phyloP scores from a whole-genome alignment of 2,329 filamentous ascomycete genomes.

The Gyromitra esculenta region DNA sequence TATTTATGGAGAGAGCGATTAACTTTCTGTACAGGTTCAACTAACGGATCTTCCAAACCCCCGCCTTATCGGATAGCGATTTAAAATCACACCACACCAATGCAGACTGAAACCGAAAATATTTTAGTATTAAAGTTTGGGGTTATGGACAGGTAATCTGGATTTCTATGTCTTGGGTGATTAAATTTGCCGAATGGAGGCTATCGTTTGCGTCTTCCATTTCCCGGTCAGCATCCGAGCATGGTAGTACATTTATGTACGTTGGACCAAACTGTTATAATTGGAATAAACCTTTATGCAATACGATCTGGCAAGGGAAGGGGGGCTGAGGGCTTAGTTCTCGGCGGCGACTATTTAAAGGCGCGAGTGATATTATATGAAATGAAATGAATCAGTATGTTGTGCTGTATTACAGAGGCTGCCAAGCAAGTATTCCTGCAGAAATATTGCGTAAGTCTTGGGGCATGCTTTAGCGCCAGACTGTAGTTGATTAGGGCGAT shows the following conservation, averaged over 20 bases:
- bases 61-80: conserved; percentile 6
- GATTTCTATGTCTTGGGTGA: not conserved
- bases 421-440: not conserved
- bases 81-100: not conserved
- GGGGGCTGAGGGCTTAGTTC: too few relatives aligned
- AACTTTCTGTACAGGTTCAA: conserved; percentile 2
- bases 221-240: not conserved
- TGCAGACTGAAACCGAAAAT: not conserved
- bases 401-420: not conserved
- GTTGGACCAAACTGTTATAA: not conserved
- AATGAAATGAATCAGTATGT: not conserved
- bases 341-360: not conserved
- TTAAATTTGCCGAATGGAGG: not conserved
- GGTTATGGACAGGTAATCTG: not conserved
- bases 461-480: not conserved
- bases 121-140: not conserved
- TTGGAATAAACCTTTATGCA: not conserved
- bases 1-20: not conserved
- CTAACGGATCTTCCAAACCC: not conserved
- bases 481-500: not conserved
- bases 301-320: not conserved
- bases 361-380: conserved; percentile 5
- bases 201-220: not conserved
- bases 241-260: not conserved
- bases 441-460: not conserved